Evolutionary conservation across 2,329 filamentous ascomycete genomes (phyloP), one percentile per base, ranked within the genome.

Genomic region (Macroventuria anomochaeta): DNA sequence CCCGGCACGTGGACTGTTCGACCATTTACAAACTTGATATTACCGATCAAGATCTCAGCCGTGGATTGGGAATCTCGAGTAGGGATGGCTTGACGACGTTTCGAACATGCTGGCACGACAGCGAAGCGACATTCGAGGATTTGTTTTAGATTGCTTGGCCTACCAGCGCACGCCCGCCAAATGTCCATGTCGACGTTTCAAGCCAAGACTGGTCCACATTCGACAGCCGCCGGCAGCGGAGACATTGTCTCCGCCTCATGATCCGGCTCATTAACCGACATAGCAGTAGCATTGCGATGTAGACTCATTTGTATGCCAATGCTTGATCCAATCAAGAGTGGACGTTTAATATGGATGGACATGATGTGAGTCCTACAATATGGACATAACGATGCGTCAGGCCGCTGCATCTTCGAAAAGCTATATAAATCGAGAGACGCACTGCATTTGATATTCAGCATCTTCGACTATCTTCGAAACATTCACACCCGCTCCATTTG

Each of bases 251-350:
- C 58, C 57, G 57, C 47, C 57, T 61, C 53, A 58, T 51, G 58
- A 59, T 46, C 56, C 59, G 63, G 61, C 32, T 53, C 55, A 51
- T 55, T 43, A 65, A 42, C 64, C 64, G 62, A 56, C 47, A 62
- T 57, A 39, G 17, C 18, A 51, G 29, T 41, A 54, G 56, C 51
- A 50, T 41, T 52, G 59, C 61, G 59, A 63, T 58, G 56, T 53
- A 39, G 42, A 33, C 61, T 65, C 63, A 70, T 72, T 67, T 70
- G 59, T 46, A 61, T 52, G 44, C 53, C 58, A 57, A 62, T 57
- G 59, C 59, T 42, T 48, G 46, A 26, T 13, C 62, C 58, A 70
- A 70, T 69, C 51, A 68, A 57, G 37, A 48, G 39, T 23, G 36
- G 55, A 38, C 20, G 46, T 61, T 37, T 64, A 58, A 56, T 52